phyloP scores from a whole-genome alignment of 148 eudicot species.

The Silene uniflora region DNA sequence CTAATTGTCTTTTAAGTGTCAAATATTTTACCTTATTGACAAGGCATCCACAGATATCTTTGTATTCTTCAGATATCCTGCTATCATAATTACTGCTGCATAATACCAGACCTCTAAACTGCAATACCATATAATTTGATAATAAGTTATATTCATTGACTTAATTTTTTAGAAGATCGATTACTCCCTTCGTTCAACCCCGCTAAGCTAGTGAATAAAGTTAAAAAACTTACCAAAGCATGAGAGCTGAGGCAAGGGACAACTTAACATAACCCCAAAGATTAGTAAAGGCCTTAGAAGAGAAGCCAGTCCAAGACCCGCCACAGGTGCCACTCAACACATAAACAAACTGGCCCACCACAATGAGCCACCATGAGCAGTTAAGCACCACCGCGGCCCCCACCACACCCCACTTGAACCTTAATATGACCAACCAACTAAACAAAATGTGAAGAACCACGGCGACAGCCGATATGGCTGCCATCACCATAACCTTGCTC shows the following conservation, averaged over 20 bases:
- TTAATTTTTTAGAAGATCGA: no score
- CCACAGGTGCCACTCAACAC: constrained; percentile 45
- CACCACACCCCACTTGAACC: constrained; percentile 43
- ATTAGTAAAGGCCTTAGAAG: constrained; percentile 40
- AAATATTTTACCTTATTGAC: constrained; percentile 37
- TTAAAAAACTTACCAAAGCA: constrained; percentile 45
- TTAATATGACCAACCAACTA: constrained; percentile 51
- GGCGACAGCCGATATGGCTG: constrained; percentile 34
- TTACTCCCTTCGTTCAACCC: no score
- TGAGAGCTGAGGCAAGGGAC: constrained; percentile 58
- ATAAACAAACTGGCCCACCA: constrained; percentile 46
- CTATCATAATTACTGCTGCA: constrained; percentile 48
- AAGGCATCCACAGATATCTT: constrained; percentile 57
- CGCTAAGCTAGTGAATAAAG: no score
- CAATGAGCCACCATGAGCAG: constrained; percentile 64
- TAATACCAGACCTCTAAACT: constrained; percentile 68
- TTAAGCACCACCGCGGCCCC: constrained; percentile 55
- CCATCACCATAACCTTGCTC: constrained; percentile 56
- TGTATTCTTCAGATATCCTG: constrained; percentile 63
- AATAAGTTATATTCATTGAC: neutral
- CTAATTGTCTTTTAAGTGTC: no score
- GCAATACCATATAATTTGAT: constrained; percentile 13
- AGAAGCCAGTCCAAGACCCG: constrained; percentile 54
- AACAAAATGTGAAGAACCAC: constrained; percentile 39
- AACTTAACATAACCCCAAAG: constrained; percentile 52